Percentiles rank a stretch among this genome's conserved stretches.
phyloP scores from a whole-genome alignment of 345 rosid species.

The Citrus reticulata region DNA sequence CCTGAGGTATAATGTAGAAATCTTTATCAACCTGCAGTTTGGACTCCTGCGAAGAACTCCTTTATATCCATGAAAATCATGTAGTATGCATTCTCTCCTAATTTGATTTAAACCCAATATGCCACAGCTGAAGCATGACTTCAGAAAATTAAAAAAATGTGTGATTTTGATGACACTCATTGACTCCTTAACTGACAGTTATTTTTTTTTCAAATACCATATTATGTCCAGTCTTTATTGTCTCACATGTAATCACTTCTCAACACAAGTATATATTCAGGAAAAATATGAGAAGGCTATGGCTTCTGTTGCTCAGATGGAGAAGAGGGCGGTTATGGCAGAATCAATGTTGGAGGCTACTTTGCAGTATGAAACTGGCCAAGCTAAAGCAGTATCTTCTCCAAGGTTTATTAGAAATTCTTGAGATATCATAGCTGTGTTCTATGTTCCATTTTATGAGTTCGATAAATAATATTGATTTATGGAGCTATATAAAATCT shows the following conservation, averaged over 20 bases:
- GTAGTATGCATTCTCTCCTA: not conserved
- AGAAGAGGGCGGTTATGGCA: slow-evolving; percentile 83
- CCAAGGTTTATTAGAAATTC: slow-evolving; percentile 39
- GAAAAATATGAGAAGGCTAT: slow-evolving; percentile 82
- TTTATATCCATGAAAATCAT: not conserved
- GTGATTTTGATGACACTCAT: not conserved
- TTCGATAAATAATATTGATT: not conserved
- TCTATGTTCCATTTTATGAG: not conserved
- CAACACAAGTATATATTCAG: slow-evolving; percentile 36
- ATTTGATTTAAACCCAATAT: not conserved
- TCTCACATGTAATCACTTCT: slow-evolving; percentile 1
- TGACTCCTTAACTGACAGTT: not conserved
- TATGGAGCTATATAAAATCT: not conserved
- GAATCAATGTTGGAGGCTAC: slow-evolving; percentile 94
- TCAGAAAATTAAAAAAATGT: not conserved
- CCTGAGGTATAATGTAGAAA: not conserved
- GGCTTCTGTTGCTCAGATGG: slow-evolving; percentile 65
- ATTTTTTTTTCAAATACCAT: not conserved
- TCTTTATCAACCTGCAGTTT: not conserved
- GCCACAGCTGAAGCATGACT: not conserved
- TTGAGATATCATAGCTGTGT: slow-evolving; percentile 6
- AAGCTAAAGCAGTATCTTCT: slow-evolving; percentile 62
- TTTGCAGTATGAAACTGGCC: slow-evolving; percentile 70
- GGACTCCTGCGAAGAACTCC: not conserved
- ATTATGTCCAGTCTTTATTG: not conserved